These are phyloP conservation scores for Garcia nutans DNA, from an alignment of 345 rosid genomes.

Conservation along the genomic window DNA sequence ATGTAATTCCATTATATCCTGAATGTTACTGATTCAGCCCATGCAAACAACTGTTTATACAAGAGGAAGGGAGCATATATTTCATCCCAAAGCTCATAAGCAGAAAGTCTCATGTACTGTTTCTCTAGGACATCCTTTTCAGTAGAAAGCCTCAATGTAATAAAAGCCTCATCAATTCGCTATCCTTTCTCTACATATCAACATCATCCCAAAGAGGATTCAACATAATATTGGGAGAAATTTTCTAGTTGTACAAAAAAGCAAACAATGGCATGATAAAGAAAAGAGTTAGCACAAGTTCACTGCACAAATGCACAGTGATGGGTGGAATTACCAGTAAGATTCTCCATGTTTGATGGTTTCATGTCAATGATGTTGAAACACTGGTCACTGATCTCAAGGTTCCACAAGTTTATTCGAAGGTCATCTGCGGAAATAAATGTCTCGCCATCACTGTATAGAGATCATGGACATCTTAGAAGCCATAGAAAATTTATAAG, in stretches of 20 bases:
- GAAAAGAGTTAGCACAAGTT: not conserved
- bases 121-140: too few species aligned
- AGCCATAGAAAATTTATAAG: slow-evolving; percentile 12
- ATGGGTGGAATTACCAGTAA: slow-evolving; percentile 45
- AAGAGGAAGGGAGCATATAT: too few species aligned
- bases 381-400: slow-evolving; percentile 55
- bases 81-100: too few species aligned
- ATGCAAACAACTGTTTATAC: too few species aligned
- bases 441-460: slow-evolving; percentile 64
- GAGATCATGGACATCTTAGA: slow-evolving; percentile 26
- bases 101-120: too few species aligned
- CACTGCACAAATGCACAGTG: not conserved
- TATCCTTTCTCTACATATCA: not conserved
- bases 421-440: slow-evolving; percentile 71
- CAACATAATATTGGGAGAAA: not conserved
- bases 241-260: not conserved
- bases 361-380: slow-evolving; percentile 70
- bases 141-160: too few species aligned
- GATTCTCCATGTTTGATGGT: slow-evolving; percentile 67
- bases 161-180: not conserved
- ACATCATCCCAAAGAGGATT: not conserved
- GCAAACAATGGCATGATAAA: not conserved
- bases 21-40: too few species aligned
- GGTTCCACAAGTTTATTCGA: slow-evolving; percentile 70
- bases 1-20: too few species aligned